Base-by-base conservation (phyloP, 2,329 filamentous ascomycete genomes). In the Cadophora gregata region DNA sequence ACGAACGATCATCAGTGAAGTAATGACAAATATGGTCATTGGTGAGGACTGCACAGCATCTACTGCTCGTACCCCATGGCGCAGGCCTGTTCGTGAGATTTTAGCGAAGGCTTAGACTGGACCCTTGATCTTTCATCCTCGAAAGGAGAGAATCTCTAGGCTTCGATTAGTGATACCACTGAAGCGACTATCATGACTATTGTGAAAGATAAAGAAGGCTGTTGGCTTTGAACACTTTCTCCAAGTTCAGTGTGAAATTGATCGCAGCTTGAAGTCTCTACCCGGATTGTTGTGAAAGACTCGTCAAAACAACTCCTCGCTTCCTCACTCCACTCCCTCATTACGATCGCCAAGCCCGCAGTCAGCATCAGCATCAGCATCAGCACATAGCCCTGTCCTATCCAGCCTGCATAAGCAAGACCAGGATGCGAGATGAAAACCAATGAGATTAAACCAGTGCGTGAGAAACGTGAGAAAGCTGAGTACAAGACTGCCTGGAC, bases 11-110 rank as follows among this genome's bases (percentile, higher is more conserved):
- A 38, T 38, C 36, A 38, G 16, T 38, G 36, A 38, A 14, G 36
- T 38, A 38, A 38, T 38, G 8, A 14, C 36, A 12, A 14, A 12
- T 25, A 50, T 27, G 24, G 19, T 51, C 12, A 29, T 51, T 24
- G 48, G 24, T 1, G 12, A 51, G 8, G 48, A 19, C 21, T 3
- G 48, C 10, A 51, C 24, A 51, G 48, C 24, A 29, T 42, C 19
- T 42, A 16, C 38, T 42, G 38, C 38, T 42, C 38, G 19, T 19
- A 19, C 4, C 38, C 38, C 38, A 42, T 42, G 38, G 38, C 38
- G 50, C 25, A n/a, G 27, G 50, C 5, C 25, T 53, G 50, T 31
- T 42, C 25, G 50, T 53, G 27, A 53, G 50, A 53, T 53, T 53
- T 53, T 53, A 31, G 50, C 50, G 50, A 53, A 16, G 27, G 27